phyloP scores from a whole-genome alignment of 2,329 filamentous ascomycete genomes.

The Aspergillus thermomutatus region DNA sequence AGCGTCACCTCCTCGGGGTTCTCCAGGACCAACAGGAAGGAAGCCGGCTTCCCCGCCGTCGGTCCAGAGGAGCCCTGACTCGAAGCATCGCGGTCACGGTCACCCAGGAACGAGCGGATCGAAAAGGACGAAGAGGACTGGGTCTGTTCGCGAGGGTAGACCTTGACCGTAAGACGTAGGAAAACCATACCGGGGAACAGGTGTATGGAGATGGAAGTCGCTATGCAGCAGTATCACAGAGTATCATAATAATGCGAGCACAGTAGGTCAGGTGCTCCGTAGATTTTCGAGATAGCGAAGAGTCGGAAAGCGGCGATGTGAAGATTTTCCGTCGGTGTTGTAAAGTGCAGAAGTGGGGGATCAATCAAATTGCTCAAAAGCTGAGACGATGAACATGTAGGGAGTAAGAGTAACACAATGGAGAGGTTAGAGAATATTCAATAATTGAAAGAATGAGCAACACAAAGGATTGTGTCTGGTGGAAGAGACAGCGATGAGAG shows the following conservation, averaged over 20 bases:
- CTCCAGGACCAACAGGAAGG: slow-evolving; percentile 30
- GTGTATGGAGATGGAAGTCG: background rate
- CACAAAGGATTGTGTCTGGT: background rate
- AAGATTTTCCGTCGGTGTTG: background rate
- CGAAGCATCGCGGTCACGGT: slow-evolving; percentile 12
- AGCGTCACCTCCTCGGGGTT: slow-evolving; percentile 31
- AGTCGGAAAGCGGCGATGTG: background rate
- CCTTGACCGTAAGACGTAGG: slow-evolving; percentile 35
- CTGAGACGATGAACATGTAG: background rate
- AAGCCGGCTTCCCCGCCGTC: slow-evolving; percentile 17
- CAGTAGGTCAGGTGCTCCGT: background rate
- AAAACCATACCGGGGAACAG: slow-evolving; percentile 29
- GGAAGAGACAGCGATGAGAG: background rate
- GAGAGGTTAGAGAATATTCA: background rate
- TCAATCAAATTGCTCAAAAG: background rate
- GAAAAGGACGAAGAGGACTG: slow-evolving; percentile 10
- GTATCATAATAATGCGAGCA: background rate
- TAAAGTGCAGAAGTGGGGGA: background rate
- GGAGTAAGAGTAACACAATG: background rate
- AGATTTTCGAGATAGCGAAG: background rate
- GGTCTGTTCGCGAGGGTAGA: slow-evolving; percentile 28
- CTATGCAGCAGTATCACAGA: background rate
- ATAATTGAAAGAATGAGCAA: background rate
- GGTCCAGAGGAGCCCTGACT: slow-evolving; percentile 7
- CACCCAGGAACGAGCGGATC: slow-evolving; percentile 12